These are phyloP conservation scores for Ceratobasidium sp. DNA, from an alignment of 1,284 basidiomycete species.

Conservation along the genomic window DNA sequence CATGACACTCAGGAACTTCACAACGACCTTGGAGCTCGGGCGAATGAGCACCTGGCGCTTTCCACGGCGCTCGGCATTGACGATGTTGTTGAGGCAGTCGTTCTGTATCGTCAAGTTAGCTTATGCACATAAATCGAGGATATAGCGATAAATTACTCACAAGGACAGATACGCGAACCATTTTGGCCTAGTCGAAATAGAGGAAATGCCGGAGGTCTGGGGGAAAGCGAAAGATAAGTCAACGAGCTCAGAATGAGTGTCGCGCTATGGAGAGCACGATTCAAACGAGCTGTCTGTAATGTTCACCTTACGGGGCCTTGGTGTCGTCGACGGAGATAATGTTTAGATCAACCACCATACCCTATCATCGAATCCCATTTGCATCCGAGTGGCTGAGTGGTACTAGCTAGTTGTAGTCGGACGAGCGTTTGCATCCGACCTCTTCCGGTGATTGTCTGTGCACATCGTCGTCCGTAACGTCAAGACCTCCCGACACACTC, in stretches of 20 bases:
- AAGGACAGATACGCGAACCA: conserved; percentile 86
- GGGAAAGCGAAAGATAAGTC: conserved; percentile 48
- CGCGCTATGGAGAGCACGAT: conserved; percentile 78
- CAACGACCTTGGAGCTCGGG: conserved; percentile 93
- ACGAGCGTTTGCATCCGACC: conserved; percentile 31
- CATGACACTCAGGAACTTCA: conserved; percentile 96
- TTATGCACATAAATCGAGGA: neutral
- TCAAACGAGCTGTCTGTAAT: conserved; percentile 56
- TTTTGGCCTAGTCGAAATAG: conserved; percentile 52
- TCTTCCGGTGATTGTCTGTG: conserved; percentile 25
- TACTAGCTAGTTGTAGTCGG: conserved; percentile 23
- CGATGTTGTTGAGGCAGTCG: conserved; percentile 94
- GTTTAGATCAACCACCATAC: conserved; percentile 11
- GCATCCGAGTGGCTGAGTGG: conserved; percentile 39
- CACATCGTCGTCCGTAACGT: conserved; percentile 13
- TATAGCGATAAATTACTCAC: conserved; percentile 51
- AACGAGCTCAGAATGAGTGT: conserved; percentile 76
- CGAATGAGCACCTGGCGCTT: conserved; percentile 97
- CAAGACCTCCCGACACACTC: conserved; percentile 45
- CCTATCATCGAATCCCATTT: conserved; percentile 1
- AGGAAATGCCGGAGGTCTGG: conserved; percentile 44
- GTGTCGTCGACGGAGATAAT: conserved; percentile 36
- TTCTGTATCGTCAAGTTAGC: conserved; percentile 57
- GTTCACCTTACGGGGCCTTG: conserved; percentile 39
- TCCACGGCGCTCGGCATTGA: conserved; percentile 97